A percentile compares a stretch with the other conserved stretches of the same genome.
These are phyloP conservation scores for Neofusicoccum parvum DNA, from an alignment of 2,329 filamentous ascomycete species.

Conservation along the genomic window DNA sequence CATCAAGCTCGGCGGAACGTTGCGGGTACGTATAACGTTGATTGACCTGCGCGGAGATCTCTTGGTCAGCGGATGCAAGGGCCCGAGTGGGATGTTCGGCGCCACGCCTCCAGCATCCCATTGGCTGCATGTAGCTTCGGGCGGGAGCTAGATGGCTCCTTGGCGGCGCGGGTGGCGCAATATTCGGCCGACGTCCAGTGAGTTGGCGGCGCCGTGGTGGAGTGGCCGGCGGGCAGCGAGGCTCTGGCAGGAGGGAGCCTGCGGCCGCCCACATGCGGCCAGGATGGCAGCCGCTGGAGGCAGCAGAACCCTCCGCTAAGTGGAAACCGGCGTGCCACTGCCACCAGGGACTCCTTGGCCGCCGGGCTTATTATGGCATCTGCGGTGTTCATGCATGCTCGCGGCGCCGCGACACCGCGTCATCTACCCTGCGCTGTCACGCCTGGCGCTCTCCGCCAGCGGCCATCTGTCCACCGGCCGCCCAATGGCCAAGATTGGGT, in stretches of 20 bases:
- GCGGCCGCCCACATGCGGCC: neutral
- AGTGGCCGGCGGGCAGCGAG: neutral
- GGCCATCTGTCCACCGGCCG: neutral
- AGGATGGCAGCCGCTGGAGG: neutral
- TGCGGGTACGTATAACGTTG: slow-evolving; percentile 5
- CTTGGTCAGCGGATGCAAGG: neutral
- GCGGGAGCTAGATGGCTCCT: neutral
- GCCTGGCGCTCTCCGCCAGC: neutral
- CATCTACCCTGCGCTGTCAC: neutral
- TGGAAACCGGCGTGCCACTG: neutral
- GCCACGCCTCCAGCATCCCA: neutral
- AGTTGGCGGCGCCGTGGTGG: too few relatives aligned
- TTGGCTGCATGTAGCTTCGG: neutral
- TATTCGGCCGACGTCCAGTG: neutral
- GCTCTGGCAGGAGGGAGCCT: neutral
- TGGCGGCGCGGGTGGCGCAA: slow-evolving; percentile 2
- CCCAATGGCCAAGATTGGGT: neutral
- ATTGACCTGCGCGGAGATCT: neutral
- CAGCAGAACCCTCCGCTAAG: neutral
- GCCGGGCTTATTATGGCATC: neutral
- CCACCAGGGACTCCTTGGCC: neutral
- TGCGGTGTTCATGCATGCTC: neutral
- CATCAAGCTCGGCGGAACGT: neutral
- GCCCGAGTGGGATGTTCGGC: neutral
- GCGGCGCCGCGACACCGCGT: too few relatives aligned